A percentile compares a stretch with the other conserved stretches of the same genome.
Evolutionary conservation across 164 flowering plant genomes (phyloP).

Genomic region (Vitis rotundifolia): DNA sequence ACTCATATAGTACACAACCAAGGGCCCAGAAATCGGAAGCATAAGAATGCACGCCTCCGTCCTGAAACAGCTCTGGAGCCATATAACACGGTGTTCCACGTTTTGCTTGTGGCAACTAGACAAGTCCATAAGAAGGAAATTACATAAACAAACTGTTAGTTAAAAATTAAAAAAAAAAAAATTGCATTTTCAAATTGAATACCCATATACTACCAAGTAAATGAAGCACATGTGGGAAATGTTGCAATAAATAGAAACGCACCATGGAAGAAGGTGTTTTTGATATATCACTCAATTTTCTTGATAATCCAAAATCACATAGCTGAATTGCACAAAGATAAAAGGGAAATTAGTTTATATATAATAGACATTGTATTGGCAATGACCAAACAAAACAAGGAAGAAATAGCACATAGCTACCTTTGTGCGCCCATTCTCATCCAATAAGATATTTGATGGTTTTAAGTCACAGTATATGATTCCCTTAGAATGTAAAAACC

Average conservation of each 20-base stretch:
- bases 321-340: conserved; percentile 51
- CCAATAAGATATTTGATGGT: conserved; percentile 91
- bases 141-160: neutral
- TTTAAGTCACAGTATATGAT: conserved; percentile 91
- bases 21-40: conserved; percentile 99
- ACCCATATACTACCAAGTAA: conserved; percentile 1
- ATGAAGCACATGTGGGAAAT: neutral
- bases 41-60: conserved; percentile 96
- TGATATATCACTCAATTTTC: conserved; percentile 78
- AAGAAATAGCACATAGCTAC: conserved; percentile 30
- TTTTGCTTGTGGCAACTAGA: conserved; percentile 87
- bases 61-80: conserved; percentile 98
- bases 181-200: neutral
- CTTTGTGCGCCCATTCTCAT: conserved; percentile 93
- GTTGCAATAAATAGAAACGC: conserved; percentile 18
- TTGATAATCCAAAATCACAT: conserved; percentile 94
- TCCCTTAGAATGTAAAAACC: conserved; percentile 92
- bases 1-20: conserved; percentile 95
- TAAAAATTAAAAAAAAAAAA: neutral
- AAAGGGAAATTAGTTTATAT: neutral
- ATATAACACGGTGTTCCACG: conserved; percentile 97
- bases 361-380: neutral
- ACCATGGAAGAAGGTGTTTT: conserved; percentile 72
- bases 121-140: conserved; percentile 10
- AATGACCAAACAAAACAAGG: conserved; percentile 1